These are phyloP conservation scores for Byssoonygena ceratinophila DNA, from an alignment of 2,329 filamentous ascomycete genomes.

Conservation along the genomic window DNA sequence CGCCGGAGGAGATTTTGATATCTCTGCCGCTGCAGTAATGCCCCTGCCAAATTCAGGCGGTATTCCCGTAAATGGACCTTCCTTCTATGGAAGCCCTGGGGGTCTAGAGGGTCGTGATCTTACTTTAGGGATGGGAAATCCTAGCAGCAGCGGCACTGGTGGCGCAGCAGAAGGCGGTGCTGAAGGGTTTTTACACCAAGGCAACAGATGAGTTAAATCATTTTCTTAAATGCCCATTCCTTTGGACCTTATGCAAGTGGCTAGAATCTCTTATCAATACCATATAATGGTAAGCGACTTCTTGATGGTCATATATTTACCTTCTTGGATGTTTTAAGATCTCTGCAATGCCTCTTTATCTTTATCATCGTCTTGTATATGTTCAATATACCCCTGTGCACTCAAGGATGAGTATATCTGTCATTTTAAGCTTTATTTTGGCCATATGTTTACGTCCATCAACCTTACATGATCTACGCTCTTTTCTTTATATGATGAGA, in stretches of 20 bases:
- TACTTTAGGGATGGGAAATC: background rate
- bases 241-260: too few relatives aligned
- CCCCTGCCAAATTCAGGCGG: background rate
- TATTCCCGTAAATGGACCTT: background rate
- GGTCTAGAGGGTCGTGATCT: background rate
- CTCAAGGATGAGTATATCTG: background rate
- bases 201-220: background rate
- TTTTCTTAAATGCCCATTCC: background rate
- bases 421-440: background rate
- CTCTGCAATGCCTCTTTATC: background rate
- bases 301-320: background rate
- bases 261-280: background rate
- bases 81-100: background rate
- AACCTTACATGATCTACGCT: too few relatives aligned
- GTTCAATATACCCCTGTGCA: background rate
- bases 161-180: background rate
- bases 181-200: background rate
- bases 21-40: constrained; percentile 5
- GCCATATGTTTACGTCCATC: too few relatives aligned
- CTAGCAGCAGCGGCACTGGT: background rate
- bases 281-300: background rate
- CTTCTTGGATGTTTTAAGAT: background rate
- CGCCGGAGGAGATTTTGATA: constrained; percentile 15
- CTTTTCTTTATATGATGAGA: too few relatives aligned
- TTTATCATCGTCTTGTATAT: background rate